A percentile compares a stretch with the other conserved stretches of the same genome.
Evolutionary conservation across 208 protist species (phyloP).

Genomic region (Angomonas desouzai): DNA sequence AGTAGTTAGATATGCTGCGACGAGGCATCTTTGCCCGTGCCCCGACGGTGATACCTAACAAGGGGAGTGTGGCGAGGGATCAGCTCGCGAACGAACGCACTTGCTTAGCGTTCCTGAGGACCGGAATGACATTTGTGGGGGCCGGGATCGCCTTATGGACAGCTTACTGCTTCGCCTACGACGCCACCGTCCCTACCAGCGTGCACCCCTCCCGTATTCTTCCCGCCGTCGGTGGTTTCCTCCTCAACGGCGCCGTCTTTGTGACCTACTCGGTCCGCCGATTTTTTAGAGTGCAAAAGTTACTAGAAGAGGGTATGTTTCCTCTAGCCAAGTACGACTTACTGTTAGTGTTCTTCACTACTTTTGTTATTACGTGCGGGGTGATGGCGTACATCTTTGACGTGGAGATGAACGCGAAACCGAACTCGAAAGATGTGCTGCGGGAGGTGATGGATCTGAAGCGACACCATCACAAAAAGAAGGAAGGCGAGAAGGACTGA

Average conservation of each 20-base stretch:
- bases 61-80: conserved; percentile 15
- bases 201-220: conserved; percentile 14
- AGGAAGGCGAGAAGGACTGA: neutral
- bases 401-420: conserved; percentile 1
- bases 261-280: conserved; percentile 9
- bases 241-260: conserved; percentile 14
- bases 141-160: conserved; percentile 20
- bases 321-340: conserved; percentile 13
- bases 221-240: conserved; percentile 11
- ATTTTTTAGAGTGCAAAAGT: conserved; percentile 14
- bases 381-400: conserved; percentile 4
- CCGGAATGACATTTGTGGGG: conserved; percentile 19
- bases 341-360: conserved; percentile 1
- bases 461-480: conserved; percentile 1
- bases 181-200: conserved; percentile 11
- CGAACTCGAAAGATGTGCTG: neutral
- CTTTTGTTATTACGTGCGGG: neutral
- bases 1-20: neutral
- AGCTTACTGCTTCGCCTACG: conserved; percentile 21
- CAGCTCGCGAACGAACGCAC: conserved; percentile 22
- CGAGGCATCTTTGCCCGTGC: neutral
- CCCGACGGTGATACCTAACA: conserved; percentile 8
- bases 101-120: conserved; percentile 16
- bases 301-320: conserved; percentile 14
- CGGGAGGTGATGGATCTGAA: neutral